A percentile compares a stretch with the other conserved stretches of the same genome.
phyloP scores from a whole-genome alignment of 2,329 filamentous ascomycete species.

The Microcyclospora pomicola region DNA sequence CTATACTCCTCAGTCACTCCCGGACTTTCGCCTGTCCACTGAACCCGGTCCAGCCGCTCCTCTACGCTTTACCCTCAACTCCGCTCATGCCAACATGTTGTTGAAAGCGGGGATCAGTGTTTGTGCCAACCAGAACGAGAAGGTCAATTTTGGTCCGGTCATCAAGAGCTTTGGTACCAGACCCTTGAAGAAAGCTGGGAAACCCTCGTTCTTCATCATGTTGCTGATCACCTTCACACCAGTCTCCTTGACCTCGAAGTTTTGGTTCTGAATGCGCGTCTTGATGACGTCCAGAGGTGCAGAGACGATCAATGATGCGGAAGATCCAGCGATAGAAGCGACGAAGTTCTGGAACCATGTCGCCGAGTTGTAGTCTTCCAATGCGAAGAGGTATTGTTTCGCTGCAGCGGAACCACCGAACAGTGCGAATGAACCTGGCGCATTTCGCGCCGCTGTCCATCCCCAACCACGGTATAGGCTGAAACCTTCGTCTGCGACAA shows the following conservation, averaged over 20 bases:
- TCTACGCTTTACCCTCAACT: too few relatives aligned
- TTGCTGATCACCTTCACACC: slow-evolving; percentile 83
- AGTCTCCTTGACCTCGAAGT: slow-evolving; percentile 95
- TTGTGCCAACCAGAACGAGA: slow-evolving; percentile 99
- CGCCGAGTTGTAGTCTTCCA: slow-evolving; percentile 90
- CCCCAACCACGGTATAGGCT: slow-evolving; percentile 91
- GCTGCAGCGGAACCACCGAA: slow-evolving; percentile 96
- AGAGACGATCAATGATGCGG: slow-evolving; percentile 89
- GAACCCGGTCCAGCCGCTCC: too few relatives aligned
- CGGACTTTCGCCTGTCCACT: too few relatives aligned
- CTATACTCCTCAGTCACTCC: too few relatives aligned
- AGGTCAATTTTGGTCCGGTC: slow-evolving; percentile 97
- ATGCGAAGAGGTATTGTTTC: slow-evolving; percentile 86
- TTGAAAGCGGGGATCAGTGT: slow-evolving; percentile 91
- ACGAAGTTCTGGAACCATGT: slow-evolving; percentile 94
- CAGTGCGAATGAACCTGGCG: slow-evolving; percentile 93
- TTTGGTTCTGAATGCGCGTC: slow-evolving; percentile 94
- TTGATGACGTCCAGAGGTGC: slow-evolving; percentile 95
- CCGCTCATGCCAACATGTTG: slow-evolving; percentile 39
- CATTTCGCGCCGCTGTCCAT: slow-evolving; percentile 95
- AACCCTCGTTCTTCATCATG: slow-evolving; percentile 85
- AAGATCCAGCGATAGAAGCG: slow-evolving; percentile 87
- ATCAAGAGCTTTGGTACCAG: slow-evolving; percentile 94
- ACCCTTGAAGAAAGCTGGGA: slow-evolving; percentile 90
- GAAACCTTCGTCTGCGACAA: slow-evolving; percentile 86